phyloP scores from a whole-genome alignment of 1,284 basidiomycete genomes.

The Malassezia yamatoensis region DNA sequence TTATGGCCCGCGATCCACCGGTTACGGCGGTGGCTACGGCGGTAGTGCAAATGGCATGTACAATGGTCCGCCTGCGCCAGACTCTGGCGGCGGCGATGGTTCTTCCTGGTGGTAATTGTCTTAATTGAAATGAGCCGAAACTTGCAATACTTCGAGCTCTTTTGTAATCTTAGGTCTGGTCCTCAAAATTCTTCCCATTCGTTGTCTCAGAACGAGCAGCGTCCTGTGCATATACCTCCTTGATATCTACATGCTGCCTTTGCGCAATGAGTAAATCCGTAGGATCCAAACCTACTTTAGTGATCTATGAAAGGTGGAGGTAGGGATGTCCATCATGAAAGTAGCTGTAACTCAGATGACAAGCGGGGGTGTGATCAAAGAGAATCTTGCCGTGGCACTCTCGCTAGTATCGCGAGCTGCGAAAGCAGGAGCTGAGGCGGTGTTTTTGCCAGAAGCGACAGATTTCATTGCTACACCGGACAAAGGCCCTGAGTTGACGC shows the following conservation, averaged over 20 bases:
- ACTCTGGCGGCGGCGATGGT: constrained; percentile 8
- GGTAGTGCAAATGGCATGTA: constrained; percentile 15
- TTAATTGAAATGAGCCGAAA: neutral
- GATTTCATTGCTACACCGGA: constrained; percentile 52
- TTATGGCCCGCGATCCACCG: constrained; percentile 24
- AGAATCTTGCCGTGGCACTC: constrained; percentile 27
- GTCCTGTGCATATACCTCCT: constrained; percentile 18
- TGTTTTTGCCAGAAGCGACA: constrained; percentile 37
- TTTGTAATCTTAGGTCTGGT: constrained; percentile 14
- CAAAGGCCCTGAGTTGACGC: constrained; percentile 30
- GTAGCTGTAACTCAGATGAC: constrained; percentile 42
- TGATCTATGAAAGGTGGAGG: neutral
- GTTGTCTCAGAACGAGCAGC: constrained; percentile 14
- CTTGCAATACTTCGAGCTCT: neutral
- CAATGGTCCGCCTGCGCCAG: constrained; percentile 18
- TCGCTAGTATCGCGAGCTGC: constrained; percentile 49
- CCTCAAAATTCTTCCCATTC: neutral
- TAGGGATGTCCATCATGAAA: constrained; percentile 21
- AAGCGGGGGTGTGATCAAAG: constrained; percentile 29
- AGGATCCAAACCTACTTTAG: constrained; percentile 1
- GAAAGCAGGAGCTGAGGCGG: constrained; percentile 20
- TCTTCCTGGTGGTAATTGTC: constrained; percentile 21
- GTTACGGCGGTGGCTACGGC: constrained; percentile 24
- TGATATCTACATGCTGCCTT: constrained; percentile 5
- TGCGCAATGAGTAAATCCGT: constrained; percentile 13